phyloP scores from a whole-genome alignment of 257 asterid genomes.

The Solanum gracilifrons region DNA sequence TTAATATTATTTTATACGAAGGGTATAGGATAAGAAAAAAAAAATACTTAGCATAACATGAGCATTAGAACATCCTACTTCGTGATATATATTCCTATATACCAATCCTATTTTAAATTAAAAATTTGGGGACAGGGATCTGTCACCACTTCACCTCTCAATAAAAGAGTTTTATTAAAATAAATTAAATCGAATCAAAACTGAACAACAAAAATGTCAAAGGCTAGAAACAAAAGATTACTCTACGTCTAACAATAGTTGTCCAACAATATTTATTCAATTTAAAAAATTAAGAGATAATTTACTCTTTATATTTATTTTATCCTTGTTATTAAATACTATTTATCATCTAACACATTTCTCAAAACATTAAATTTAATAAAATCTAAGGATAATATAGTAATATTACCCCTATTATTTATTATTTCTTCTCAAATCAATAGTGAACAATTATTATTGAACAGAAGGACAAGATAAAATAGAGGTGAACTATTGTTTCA shows the following conservation, averaged over 20 bases:
- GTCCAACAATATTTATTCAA: no score
- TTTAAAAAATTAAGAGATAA: no score
- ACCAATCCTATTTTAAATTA: neutral
- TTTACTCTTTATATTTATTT: no score
- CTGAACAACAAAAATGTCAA: neutral
- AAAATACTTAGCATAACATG: neutral
- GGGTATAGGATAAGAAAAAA: neutral
- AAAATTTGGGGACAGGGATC: neutral
- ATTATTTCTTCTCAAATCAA: no score
- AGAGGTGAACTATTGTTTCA: neutral
- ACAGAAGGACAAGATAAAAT: neutral
- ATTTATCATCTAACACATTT: neutral
- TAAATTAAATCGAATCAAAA: neutral
- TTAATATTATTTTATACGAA: no score
- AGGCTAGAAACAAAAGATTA: neutral
- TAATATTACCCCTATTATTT: neutral
- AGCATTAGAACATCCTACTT: neutral
- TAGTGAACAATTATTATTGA: neutral
- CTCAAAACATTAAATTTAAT: no score
- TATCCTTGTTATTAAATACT: no score
- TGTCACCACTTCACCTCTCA: neutral
- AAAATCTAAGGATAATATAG: no score
- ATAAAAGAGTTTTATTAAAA: neutral
- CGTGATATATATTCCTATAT: neutral
- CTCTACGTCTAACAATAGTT: no score